Percentiles rank a stretch among this genome's conserved stretches.
Evolutionary conservation across 176 grass and related monocot species (phyloP).

Genomic region (Poa pratensis): DNA sequence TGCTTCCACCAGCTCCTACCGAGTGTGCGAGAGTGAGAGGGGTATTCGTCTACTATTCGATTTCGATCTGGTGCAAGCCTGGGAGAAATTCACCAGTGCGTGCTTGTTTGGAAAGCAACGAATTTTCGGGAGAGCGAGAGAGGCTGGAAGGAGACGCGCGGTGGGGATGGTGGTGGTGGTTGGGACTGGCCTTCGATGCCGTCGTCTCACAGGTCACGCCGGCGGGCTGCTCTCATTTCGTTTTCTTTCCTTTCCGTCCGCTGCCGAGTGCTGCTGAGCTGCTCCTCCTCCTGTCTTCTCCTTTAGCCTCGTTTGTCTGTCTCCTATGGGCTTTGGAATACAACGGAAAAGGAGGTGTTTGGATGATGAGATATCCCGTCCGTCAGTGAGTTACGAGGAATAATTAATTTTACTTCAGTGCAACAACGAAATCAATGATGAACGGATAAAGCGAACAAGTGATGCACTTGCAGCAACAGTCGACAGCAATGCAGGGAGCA

Average conservation of each 20-base stretch:
- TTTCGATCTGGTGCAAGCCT: neutral
- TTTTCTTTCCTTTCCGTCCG: conserved; percentile 31
- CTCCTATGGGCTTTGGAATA: conserved; percentile 23
- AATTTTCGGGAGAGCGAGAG: conserved; percentile 38
- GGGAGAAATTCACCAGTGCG: conserved; percentile 27
- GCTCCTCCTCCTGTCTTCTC: too few species aligned
- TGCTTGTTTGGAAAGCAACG: conserved; percentile 76
- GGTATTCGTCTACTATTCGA: neutral
- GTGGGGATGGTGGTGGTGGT: conserved; percentile 42
- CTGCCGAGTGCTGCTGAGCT: conserved; percentile 25
- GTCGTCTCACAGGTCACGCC: neutral
- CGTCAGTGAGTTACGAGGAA: conserved; percentile 6
- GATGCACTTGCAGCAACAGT: neutral
- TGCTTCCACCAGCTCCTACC: conserved; percentile 15
- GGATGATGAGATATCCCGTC: conserved; percentile 25
- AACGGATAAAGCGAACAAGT: neutral
- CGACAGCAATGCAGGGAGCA: neutral
- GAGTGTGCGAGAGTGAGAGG: neutral
- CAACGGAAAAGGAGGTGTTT: neutral
- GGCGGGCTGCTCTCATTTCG: conserved; percentile 32
- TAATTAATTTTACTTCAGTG: neutral
- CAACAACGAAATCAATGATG: neutral
- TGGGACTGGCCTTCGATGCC: conserved; percentile 42
- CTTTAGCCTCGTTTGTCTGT: conserved; percentile 33
- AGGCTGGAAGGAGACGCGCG: neutral